Conservation (phyloP, 768 basidiomycete species). For the Wakefieldia striispora region DNA sequence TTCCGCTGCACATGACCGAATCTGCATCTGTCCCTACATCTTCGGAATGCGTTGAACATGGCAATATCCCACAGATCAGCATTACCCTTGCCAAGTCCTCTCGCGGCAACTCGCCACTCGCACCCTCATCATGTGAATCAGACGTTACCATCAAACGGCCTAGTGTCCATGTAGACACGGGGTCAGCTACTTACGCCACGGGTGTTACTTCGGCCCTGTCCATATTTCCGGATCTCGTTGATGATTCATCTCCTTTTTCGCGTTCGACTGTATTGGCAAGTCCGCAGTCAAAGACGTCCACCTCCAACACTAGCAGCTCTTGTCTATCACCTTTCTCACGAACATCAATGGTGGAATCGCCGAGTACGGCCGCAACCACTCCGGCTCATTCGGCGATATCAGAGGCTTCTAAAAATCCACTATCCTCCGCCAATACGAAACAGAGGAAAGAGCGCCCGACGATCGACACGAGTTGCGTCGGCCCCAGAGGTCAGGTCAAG, state of each 20-base stretch:
- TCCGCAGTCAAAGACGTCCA: constrained; percentile 24
- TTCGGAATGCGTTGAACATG: constrained; percentile 11
- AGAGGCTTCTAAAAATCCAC: constrained; percentile 11
- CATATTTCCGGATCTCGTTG: constrained; percentile 13
- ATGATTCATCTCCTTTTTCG: constrained; percentile 23
- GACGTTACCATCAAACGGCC: constrained; percentile 25
- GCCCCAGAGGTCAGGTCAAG: constrained; percentile 29
- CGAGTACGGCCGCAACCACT: constrained; percentile 26
- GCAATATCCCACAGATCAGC: constrained; percentile 29
- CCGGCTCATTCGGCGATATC: constrained; percentile 25
- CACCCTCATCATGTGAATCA: constrained; percentile 26
- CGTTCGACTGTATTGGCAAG: constrained; percentile 21
- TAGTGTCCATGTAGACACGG: constrained; percentile 30
- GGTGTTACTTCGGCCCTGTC: constrained; percentile 11
- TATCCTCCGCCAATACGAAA: constrained; percentile 16
- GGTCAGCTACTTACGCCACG: constrained; percentile 20
- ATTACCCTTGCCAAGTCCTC: constrained; percentile 31
- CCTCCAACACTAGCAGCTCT: constrained; percentile 23
- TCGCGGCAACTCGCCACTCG: constrained; percentile 27
- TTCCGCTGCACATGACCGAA: constrained; percentile 12
- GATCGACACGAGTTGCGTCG: constrained; percentile 32
- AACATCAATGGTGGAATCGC: constrained; percentile 24
- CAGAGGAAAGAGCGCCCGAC: constrained; percentile 31
- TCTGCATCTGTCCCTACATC: constrained; percentile 13
- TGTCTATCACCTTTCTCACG: constrained; percentile 30